Evolutionary conservation across 2,329 filamentous ascomycete species (phyloP).

Genomic region (Neopestalotiopsis clavispora): DNA sequence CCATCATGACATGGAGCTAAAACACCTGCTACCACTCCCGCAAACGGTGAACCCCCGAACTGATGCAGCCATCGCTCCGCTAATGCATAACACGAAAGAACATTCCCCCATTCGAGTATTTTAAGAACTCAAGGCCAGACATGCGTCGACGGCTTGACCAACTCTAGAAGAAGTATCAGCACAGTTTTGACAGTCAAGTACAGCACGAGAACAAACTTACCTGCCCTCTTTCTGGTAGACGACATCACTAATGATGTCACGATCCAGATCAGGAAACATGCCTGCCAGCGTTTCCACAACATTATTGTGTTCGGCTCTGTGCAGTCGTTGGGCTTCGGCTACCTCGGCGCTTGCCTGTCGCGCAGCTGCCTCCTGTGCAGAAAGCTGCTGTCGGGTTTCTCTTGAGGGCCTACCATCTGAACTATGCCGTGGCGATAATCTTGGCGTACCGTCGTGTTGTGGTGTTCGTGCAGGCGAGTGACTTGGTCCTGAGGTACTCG

Average conservation of each 20-base stretch:
- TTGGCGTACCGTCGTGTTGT: constrained; percentile 40
- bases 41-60: not conserved
- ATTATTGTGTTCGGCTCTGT: constrained; percentile 83
- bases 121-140: constrained; percentile 68
- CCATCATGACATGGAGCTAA: not conserved
- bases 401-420: constrained; percentile 40
- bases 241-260: constrained; percentile 94
- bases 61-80: constrained; percentile 15
- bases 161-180: constrained; percentile 45
- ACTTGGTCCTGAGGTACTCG: constrained; percentile 47
- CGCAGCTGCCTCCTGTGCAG: constrained; percentile 86
- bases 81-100: constrained; percentile 13
- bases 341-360: constrained; percentile 88
- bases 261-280: constrained; percentile 96
- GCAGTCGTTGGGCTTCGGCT: constrained; percentile 83
- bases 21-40: constrained; percentile 2
- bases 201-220: constrained; percentile 55
- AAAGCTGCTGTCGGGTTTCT: constrained; percentile 52
- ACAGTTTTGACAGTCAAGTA: constrained; percentile 2
- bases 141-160: constrained; percentile 84
- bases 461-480: constrained; percentile 40
- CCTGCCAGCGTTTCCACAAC: constrained; percentile 92
- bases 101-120: not conserved
- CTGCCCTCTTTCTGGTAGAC: constrained; percentile 94
- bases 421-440: constrained; percentile 37